Evolutionary conservation across 1,284 basidiomycete species (phyloP), one percentile per base, ranked within the genome.

Genomic region (Mycosarcoma mackinlayi): DNA sequence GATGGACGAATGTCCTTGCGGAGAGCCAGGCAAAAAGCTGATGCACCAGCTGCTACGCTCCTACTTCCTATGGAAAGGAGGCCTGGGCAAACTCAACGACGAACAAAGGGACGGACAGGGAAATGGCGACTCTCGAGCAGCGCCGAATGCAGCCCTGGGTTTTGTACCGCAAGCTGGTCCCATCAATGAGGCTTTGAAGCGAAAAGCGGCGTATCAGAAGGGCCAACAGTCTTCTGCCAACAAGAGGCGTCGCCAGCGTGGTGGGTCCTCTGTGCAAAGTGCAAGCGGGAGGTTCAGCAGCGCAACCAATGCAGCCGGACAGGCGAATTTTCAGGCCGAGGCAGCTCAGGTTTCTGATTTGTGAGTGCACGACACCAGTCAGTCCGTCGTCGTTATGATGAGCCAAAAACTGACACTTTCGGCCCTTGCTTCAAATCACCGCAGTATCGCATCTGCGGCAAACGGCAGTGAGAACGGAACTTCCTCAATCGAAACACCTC

Each of bases 41-140:
- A 92, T 97, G 89, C 85, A 90, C 76, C 84, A 85, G 13, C 90
- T 89, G 70, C 85, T 95, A 10, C 85, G 87, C 6, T 83, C 86
- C 23, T 93, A 94, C 81, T 86, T 96, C 18, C 89, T 87, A 85
- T 93, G 92, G 92, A 94, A 93, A 83, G 86, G 88, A 8, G 86
- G 87, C 56, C 84, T 91, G 4, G 85, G 85, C 37, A 62, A 73
- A 37, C 46, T 78, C 82, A 85, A 52, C 83, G 80, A 16, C 3
- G 50, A 72, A 10, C 56, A 58, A 40, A 52, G 34, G 27, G 38
- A 52, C 13, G 45, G 38, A 21, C n/a, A 34, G 18, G 35, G 34
- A 7, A 50, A 24, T 14, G 23, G 34, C 3, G 48, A 58, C 7
- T 19, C 48, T n/a, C 34, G 56, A 19, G 19, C 33, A 23, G 28